Conservation (phyloP, 108 stramenopile genomes). For the Cyclotella cryptica region DNA sequence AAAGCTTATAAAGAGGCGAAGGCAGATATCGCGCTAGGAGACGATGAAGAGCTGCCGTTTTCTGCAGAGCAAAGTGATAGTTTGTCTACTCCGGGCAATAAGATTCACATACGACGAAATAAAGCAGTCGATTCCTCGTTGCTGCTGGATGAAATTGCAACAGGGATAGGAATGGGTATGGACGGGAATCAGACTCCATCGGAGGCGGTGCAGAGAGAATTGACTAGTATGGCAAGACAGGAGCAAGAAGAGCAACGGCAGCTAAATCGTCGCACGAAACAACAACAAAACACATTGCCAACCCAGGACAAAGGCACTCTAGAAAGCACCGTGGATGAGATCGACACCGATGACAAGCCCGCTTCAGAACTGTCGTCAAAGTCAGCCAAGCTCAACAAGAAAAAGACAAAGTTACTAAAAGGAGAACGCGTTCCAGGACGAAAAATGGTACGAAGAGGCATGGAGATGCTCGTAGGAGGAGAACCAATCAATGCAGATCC, state of each 20-base stretch:
- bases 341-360: background rate
- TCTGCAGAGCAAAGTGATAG: conserved; percentile 57
- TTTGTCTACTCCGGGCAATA: conserved; percentile 49
- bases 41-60: conserved; percentile 62
- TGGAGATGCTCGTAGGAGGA: conserved; percentile 92
- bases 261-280: conserved; percentile 16
- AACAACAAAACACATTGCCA: conserved; percentile 5
- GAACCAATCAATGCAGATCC: conserved; percentile 90
- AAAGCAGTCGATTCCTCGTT: conserved; percentile 14
- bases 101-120: conserved; percentile 56
- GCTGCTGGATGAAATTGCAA: conserved; percentile 21
- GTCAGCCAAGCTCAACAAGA: conserved; percentile 15
- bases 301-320: background rate
- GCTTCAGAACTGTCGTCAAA: conserved; percentile 5
- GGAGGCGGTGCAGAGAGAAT: conserved; percentile 35
- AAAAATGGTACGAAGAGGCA: conserved; percentile 85
- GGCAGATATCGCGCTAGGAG: conserved; percentile 18
- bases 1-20: conserved; percentile 5
- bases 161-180: conserved; percentile 24
- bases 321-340: background rate
- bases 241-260: conserved; percentile 38
- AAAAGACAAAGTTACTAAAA: conserved; percentile 4
- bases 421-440: conserved; percentile 28
- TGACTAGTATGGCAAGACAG: conserved; percentile 38
- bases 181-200: conserved; percentile 16